Conservation (phyloP, 2,329 filamentous ascomycete genomes). For the Fusarium solani-melongenae region DNA sequence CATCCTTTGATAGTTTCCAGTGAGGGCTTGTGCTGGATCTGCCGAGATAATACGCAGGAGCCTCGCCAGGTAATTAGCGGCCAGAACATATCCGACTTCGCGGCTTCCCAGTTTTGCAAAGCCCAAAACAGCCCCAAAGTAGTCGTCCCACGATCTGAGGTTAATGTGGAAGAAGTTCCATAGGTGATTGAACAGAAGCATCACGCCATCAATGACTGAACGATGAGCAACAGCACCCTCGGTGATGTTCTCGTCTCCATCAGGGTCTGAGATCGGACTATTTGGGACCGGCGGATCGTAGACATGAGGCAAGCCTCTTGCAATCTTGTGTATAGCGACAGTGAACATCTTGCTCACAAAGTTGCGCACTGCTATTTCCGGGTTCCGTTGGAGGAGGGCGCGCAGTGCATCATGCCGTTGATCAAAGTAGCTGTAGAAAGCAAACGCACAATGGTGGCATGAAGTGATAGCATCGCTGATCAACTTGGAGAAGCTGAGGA, state of each 20-base stretch:
- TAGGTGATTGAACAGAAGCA: constrained; percentile 64
- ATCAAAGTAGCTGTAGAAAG: constrained; percentile 71
- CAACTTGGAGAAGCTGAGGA: constrained; percentile 65
- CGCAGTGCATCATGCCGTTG: constrained; percentile 67
- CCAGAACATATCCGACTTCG: constrained; percentile 69
- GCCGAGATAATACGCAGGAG: constrained; percentile 70
- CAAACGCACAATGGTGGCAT: constrained; percentile 65
- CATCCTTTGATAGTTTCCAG: constrained; percentile 66
- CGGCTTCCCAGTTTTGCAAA: constrained; percentile 71
- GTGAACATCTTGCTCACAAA: constrained; percentile 64
- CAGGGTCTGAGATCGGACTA: constrained; percentile 40
- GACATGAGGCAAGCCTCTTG: constrained; percentile 55
- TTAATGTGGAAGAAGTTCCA: constrained; percentile 72
- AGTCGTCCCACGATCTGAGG: constrained; percentile 79
- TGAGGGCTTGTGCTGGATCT: constrained; percentile 64
- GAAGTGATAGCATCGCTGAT: constrained; percentile 59
- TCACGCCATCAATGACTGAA: constrained; percentile 50
- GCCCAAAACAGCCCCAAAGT: constrained; percentile 76
- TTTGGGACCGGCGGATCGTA: constrained; percentile 52
- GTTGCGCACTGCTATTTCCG: constrained; percentile 65
- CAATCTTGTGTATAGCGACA: constrained; percentile 63
- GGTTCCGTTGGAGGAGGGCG: constrained; percentile 72
- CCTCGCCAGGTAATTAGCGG: constrained; percentile 68
- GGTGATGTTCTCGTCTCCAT: constrained; percentile 42
- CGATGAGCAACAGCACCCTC: neutral